Evolutionary conservation across 768 basidiomycete species (phyloP).

Genomic region (Rhizopogon vulgaris): DNA sequence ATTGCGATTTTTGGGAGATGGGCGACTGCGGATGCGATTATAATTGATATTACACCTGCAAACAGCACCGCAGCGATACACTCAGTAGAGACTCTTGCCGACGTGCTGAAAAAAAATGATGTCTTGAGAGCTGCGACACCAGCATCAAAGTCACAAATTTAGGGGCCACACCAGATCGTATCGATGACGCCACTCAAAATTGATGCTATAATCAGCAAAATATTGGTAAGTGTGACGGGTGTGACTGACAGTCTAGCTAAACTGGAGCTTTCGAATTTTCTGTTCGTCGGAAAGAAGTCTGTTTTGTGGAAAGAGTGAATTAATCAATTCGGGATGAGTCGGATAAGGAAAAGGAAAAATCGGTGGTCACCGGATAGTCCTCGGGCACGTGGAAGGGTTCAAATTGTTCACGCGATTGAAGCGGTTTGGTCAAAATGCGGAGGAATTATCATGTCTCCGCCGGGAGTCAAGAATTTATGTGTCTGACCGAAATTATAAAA

Average conservation of each 20-base stretch:
- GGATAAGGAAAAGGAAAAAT: background rate
- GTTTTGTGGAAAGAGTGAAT: background rate
- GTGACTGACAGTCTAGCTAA: background rate
- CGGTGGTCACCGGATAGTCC: slow-evolving; percentile 9
- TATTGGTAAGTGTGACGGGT: background rate
- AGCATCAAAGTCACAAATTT: background rate
- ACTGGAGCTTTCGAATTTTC: background rate
- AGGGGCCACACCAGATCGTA: background rate
- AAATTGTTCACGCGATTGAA: slow-evolving; percentile 22
- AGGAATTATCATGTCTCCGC: slow-evolving; percentile 27
- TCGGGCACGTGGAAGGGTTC: slow-evolving; percentile 15
- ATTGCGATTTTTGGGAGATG: background rate
- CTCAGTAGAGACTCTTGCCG: too few relatives aligned
- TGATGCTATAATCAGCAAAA: background rate
- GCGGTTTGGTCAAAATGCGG: slow-evolving; percentile 19
- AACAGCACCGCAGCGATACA: too few relatives aligned
- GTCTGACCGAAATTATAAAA: slow-evolving; percentile 4
- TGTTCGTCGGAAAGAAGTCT: background rate
- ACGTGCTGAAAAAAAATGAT: background rate
- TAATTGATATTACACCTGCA: background rate
- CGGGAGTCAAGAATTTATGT: slow-evolving; percentile 11
- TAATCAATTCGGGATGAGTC: background rate
- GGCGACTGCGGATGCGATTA: background rate
- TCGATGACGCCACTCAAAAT: background rate
- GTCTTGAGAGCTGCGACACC: background rate